phyloP scores from a whole-genome alignment of 768 basidiomycete genomes.

The Obba rivulosa region DNA sequence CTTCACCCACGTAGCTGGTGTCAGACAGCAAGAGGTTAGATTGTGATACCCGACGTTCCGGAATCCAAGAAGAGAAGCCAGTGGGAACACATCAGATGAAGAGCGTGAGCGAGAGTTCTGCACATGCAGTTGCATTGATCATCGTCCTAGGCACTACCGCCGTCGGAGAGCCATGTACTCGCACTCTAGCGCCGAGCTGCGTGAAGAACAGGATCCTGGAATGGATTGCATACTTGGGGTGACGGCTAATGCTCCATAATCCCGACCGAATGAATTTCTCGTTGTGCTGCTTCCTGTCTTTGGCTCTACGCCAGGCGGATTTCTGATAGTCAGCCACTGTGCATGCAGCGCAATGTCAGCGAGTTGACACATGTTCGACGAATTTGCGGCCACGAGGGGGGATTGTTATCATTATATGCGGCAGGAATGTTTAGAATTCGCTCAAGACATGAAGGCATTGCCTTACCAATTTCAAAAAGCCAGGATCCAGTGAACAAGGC shows the following conservation, averaged over 20 bases:
- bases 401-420: background rate
- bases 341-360: background rate
- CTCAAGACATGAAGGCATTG: background rate
- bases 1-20: conserved; percentile 64
- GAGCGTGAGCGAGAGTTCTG: too few species aligned
- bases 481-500: conserved; percentile 53
- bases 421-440: background rate
- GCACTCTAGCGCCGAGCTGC: background rate
- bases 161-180: background rate
- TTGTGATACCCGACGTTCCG: too few species aligned
- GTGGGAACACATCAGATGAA: too few species aligned
- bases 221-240: conserved; percentile 56
- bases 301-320: conserved; percentile 51
- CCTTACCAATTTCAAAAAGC: conserved; percentile 45
- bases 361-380: background rate
- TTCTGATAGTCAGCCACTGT: conserved; percentile 61
- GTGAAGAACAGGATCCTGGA: background rate
- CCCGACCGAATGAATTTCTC: conserved; percentile 67
- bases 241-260: conserved; percentile 61
- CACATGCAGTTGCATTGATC: too few species aligned
- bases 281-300: conserved; percentile 58
- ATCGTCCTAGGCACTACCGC: too few species aligned
- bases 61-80: too few species aligned
- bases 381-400: background rate
- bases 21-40: background rate